Percentiles rank a stretch among this genome's conserved stretches.
phyloP scores from a whole-genome alignment of 805 yeast species.

The Spathaspora sp. region DNA sequence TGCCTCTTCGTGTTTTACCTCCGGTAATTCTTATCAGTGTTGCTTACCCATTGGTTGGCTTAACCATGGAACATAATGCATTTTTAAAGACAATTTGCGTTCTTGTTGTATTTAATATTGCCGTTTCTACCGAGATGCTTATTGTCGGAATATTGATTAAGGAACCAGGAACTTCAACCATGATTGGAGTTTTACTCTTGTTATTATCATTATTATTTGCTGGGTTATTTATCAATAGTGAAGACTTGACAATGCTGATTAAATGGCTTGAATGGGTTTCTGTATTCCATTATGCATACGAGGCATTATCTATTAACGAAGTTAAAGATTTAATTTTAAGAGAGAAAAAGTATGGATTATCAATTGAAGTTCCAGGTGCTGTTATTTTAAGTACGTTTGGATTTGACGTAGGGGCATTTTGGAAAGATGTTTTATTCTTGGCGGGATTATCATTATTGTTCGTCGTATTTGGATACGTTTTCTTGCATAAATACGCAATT shows the following conservation, averaged over 20 bases:
- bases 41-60: constrained; percentile 86
- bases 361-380: constrained; percentile 97
- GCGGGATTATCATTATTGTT: constrained; percentile 56
- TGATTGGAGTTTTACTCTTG: constrained; percentile 79
- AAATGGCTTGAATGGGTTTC: constrained; percentile 80
- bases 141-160: constrained; percentile 83
- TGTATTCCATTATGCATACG: constrained; percentile 94
- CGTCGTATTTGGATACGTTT: constrained; percentile 66
- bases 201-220: constrained; percentile 88
- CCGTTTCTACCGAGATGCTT: constrained; percentile 79
- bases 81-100: constrained; percentile 67
- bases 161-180: constrained; percentile 90
- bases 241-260: constrained; percentile 47
- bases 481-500: constrained; percentile 67
- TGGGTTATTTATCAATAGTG: constrained; percentile 87
- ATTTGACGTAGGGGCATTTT: constrained; percentile 74
- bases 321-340: constrained; percentile 79
- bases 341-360: constrained; percentile 88
- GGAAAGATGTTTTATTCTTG: constrained; percentile 62
- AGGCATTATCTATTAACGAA: constrained; percentile 87
- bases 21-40: constrained; percentile 79
- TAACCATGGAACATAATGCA: constrained; percentile 72
- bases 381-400: constrained; percentile 95
- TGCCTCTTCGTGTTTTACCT: constrained; percentile 92
- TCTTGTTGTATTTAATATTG: constrained; percentile 78